These are phyloP conservation scores for Piromyces sp. DNA, from an alignment of 192 early-diverging fungal genomes.

Conservation along the genomic window DNA sequence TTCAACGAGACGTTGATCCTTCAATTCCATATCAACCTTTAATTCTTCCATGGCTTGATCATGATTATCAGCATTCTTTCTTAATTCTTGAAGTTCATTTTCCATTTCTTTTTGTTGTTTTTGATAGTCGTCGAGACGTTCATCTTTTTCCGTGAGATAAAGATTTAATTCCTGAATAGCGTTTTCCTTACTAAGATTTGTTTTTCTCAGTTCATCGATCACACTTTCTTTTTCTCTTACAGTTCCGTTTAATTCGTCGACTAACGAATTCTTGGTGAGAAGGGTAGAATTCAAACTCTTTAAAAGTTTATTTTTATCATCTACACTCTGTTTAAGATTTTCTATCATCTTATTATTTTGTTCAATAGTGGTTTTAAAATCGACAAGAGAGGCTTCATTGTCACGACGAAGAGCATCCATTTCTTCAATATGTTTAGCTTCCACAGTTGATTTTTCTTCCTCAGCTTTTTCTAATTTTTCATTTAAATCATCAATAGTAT, in stretches of 20 bases:
- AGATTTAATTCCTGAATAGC: not conserved
- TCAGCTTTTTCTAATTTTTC: not conserved
- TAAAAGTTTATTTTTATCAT: not conserved
- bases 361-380: not conserved
- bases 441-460: not conserved
- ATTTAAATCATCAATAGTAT: not conserved
- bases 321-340: not conserved
- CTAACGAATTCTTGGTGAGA: not conserved
- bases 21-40: no score
- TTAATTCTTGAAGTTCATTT: not conserved
- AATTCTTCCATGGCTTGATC: not conserved
- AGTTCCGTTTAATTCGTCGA: not conserved
- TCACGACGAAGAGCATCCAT: not conserved
- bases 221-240: not conserved
- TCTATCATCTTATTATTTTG: not conserved
- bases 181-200: not conserved
- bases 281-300: not conserved
- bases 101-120: not conserved
- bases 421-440: not conserved
- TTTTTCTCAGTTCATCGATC: not conserved
- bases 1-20: no score
- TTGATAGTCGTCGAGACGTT: not conserved
- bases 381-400: not conserved
- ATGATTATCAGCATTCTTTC: not conserved
- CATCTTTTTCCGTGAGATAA: not conserved